A percentile compares a stretch with the other conserved stretches of the same genome.
phyloP scores from a whole-genome alignment of 306 rosid species.

The Inga leiocalycina region DNA sequence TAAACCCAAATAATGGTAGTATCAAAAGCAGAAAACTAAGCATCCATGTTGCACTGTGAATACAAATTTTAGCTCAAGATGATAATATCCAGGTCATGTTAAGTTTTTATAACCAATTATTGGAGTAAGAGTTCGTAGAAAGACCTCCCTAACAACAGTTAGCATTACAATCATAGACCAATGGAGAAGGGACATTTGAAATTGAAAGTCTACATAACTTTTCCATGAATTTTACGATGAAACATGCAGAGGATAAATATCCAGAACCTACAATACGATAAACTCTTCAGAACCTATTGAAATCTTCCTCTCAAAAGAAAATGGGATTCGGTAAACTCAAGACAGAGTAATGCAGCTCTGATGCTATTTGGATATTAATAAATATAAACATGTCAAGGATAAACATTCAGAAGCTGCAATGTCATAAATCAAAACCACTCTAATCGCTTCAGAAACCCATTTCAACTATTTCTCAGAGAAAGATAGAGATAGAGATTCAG shows the following conservation, averaged over 20 bases:
- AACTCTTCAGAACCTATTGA: not conserved
- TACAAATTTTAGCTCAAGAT: not conserved
- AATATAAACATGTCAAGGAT: not conserved
- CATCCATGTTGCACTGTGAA: slow-evolving; percentile 13
- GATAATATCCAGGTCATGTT: not conserved
- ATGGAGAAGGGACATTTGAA: not conserved
- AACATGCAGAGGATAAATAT: not conserved
- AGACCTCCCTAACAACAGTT: not conserved
- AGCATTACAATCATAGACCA: not conserved
- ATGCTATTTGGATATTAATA: not conserved
- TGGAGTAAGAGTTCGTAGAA: not conserved
- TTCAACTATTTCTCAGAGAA: not conserved
- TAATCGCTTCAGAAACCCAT: not conserved
- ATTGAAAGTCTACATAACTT: not conserved
- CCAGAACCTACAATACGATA: not conserved
- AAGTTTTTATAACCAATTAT: not conserved
- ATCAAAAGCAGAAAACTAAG: slow-evolving; percentile 15
- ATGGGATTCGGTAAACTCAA: not conserved
- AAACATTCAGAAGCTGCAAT: not conserved
- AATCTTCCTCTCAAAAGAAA: not conserved
- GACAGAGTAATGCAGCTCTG: not conserved
- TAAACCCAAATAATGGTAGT: slow-evolving; percentile 11
- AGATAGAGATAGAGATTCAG: not conserved
- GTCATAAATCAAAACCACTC: not conserved
- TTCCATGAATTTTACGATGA: not conserved